Evolutionary conservation across 768 basidiomycete genomes (phyloP).

Genomic region (Podaxis sp.): DNA sequence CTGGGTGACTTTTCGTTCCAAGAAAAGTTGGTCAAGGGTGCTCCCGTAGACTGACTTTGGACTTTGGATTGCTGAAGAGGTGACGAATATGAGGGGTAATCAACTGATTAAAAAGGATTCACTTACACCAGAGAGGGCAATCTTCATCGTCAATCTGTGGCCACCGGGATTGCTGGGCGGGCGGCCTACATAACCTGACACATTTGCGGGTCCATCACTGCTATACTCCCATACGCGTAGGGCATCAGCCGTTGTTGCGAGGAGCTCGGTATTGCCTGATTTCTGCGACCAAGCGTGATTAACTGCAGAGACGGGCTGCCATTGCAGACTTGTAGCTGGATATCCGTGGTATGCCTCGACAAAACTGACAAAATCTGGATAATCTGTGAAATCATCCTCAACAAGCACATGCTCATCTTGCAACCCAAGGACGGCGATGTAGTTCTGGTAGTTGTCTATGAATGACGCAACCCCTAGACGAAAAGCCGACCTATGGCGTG

Average conservation of each 20-base stretch:
- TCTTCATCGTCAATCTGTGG: slow-evolving; percentile 69
- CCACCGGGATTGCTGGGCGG: slow-evolving; percentile 45
- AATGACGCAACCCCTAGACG: slow-evolving; percentile 85
- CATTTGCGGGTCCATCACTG: slow-evolving; percentile 53
- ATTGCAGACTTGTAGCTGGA: slow-evolving; percentile 89
- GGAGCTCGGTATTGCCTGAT: slow-evolving; percentile 63
- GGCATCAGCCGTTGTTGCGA: slow-evolving; percentile 94
- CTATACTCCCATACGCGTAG: slow-evolving; percentile 88
- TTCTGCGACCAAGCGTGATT: slow-evolving; percentile 68
- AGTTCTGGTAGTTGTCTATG: slow-evolving; percentile 78
- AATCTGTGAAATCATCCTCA: slow-evolving; percentile 78
- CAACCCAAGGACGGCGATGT: slow-evolving; percentile 73
- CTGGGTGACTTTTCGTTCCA: slow-evolving; percentile 94
- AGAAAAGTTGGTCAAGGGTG: slow-evolving; percentile 94
- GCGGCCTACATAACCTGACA: slow-evolving; percentile 69
- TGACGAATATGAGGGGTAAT: slow-evolving; percentile 4
- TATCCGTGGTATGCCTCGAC: slow-evolving; percentile 86
- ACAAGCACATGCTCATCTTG: slow-evolving; percentile 86
- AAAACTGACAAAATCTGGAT: slow-evolving; percentile 82
- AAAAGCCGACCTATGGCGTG: slow-evolving; percentile 72
- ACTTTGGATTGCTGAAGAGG: slow-evolving; percentile 77
- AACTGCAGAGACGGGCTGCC: slow-evolving; percentile 77
- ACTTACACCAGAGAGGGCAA: slow-evolving; percentile 77
- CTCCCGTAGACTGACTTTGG: slow-evolving; percentile 75
- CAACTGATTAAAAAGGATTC: slow-evolving; percentile 5